Base-by-base conservation (phyloP, 345 rosid species). In the Pelargonium nanum region DNA sequence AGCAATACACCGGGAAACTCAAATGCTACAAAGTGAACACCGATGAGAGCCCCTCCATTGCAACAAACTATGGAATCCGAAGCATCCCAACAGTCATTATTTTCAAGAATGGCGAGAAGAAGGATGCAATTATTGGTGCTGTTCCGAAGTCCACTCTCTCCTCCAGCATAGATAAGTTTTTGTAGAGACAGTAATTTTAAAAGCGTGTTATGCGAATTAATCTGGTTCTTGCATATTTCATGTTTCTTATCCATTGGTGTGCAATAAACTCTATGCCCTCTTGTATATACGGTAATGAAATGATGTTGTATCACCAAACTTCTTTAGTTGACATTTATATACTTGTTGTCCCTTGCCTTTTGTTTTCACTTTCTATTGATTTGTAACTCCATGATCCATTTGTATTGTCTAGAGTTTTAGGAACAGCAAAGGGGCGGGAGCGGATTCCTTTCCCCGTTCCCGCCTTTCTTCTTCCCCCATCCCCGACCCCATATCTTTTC, bases 1-100 rank as follows among this genome's bases (percentile, higher is more conserved):
- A 56, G 64, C 75, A 74, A 24, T 76, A 76, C 57, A 67, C 65
- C 6, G 83, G 80, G 24, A 79, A 79, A 55, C 78, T 76, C 26
- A 79, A 79, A 34, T 76, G 78, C 64, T 76, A 71, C 75, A 79
- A 74, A 25, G 68, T 79, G 32, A 79, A 74, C 62, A 79, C 83
- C 12, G 83, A 79, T 30, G 83, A 79, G 26, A 58, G 76, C 58
- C 73, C 78, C 10, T 69, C 78, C n/a, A 57, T 76, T 24, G 80
- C 83, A 2, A 68, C 80, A 1, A 60, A 44, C 20, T 79, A 79
- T 22, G 80, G 83, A 5, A 76, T 76, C 64, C 62, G 83, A 26
- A 79, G 83, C 73, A 79, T 79, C 30, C 83, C 83, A 0, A 79
- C 83, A 19, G 78, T 76, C 32, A 76, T 79, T 58, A 69, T 79